phyloP scores from a whole-genome alignment of 148 eudicot species.

The Cornus controversa region DNA sequence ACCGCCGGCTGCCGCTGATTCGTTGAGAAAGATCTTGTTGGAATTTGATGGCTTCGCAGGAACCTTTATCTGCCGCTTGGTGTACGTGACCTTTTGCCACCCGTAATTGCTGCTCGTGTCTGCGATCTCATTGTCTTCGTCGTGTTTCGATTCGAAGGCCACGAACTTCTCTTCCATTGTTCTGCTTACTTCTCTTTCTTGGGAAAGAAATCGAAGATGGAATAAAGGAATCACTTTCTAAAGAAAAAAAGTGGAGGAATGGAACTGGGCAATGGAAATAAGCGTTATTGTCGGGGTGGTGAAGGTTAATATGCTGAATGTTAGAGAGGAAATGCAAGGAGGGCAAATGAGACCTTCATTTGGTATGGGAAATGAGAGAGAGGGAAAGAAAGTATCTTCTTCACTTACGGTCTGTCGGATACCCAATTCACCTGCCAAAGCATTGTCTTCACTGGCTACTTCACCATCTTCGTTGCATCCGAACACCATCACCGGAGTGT shows the following conservation, averaged over 20 bases:
- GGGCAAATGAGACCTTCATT: too few species aligned
- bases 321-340: too few species aligned
- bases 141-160: constrained; percentile 22
- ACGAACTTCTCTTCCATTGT: constrained; percentile 39
- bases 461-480: too few species aligned
- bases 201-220: neutral
- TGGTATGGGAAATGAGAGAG: too few species aligned
- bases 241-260: neutral
- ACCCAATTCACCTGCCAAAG: too few species aligned
- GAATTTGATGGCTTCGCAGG: constrained; percentile 31
- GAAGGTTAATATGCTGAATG: too few species aligned
- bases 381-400: too few species aligned
- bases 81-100: constrained; percentile 60
- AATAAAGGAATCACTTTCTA: neutral
- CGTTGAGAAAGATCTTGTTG: constrained; percentile 14
- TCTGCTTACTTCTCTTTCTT: neutral
- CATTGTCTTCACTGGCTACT: too few species aligned
- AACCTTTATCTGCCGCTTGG: constrained; percentile 36
- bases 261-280: too few species aligned
- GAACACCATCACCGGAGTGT: too few species aligned
- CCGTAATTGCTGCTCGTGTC: constrained; percentile 35
- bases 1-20: constrained; percentile 15
- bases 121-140: constrained; percentile 20
- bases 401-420: too few species aligned
- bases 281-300: too few species aligned